phyloP scores from a whole-genome alignment of 2,329 filamentous ascomycete genomes.

The Fonsecaea multimorphosa region DNA sequence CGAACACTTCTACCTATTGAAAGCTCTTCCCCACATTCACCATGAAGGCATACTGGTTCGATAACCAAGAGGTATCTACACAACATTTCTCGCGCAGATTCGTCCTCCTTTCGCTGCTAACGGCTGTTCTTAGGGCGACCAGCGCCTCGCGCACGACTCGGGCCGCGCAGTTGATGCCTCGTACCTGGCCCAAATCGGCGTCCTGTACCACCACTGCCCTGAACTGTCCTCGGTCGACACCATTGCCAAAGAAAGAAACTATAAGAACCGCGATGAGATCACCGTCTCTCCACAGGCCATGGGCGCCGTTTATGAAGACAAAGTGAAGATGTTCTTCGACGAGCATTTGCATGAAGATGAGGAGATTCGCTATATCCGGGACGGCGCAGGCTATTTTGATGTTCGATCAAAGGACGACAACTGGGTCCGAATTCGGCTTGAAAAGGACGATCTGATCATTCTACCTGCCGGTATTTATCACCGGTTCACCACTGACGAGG shows the following conservation, averaged over 20 bases:
- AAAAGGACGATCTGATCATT: constrained; percentile 89
- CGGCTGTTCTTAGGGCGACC: constrained; percentile 73
- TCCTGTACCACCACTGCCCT: constrained; percentile 75
- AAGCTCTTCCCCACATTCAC: constrained; percentile 39
- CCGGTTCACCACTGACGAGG: constrained; percentile 90
- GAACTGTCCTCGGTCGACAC: constrained; percentile 71
- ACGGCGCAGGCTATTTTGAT: constrained; percentile 90
- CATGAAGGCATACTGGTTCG: constrained; percentile 76
- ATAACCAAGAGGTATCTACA: constrained; percentile 64
- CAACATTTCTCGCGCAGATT: constrained; percentile 6
- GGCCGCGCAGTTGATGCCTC: constrained; percentile 69
- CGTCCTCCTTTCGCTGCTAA: constrained; percentile 14
- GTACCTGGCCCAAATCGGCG: constrained; percentile 75
- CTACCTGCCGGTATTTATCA: constrained; percentile 96
- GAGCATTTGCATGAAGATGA: constrained; percentile 98
- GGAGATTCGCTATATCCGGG: constrained; percentile 93
- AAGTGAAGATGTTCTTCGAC: constrained; percentile 90
- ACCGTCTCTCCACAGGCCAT: constrained; percentile 84
- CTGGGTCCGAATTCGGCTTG: constrained; percentile 85
- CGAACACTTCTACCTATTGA: background rate
- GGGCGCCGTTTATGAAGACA: constrained; percentile 87
- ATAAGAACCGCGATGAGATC: constrained; percentile 95
- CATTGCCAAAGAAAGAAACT: constrained; percentile 75
- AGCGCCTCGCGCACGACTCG: constrained; percentile 88
- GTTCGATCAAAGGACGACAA: constrained; percentile 80